phyloP scores from a whole-genome alignment of 306 rosid species.

The Gynostemma pentaphyllum region DNA sequence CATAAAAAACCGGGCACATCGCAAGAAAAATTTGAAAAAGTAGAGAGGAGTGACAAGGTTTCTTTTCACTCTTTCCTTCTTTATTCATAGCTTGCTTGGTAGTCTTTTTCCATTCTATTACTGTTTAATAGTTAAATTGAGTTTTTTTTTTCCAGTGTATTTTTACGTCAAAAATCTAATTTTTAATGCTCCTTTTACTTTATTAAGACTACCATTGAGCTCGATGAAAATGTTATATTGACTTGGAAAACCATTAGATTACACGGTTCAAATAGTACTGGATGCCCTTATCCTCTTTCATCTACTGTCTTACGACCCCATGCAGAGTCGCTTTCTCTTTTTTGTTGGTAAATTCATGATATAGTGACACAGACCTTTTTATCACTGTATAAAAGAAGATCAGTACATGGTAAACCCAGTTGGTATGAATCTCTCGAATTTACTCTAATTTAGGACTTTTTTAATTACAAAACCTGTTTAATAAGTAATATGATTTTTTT shows the following conservation, averaged over 20 bases:
- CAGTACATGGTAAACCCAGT: background rate
- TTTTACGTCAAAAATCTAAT: background rate
- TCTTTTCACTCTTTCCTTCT: slow-evolving; percentile 12
- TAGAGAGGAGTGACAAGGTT: slow-evolving; percentile 76
- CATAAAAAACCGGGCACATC: slow-evolving; percentile 40
- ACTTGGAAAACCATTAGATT: background rate
- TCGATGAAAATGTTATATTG: background rate
- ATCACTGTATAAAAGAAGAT: background rate
- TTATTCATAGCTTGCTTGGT: background rate
- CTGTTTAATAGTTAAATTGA: background rate
- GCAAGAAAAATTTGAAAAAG: slow-evolving; percentile 58
- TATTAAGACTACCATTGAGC: background rate
- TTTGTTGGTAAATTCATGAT: background rate
- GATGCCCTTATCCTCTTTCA: background rate
- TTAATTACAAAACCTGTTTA: background rate
- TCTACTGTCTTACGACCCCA: background rate
- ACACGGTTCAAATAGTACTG: background rate
- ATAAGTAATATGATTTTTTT: background rate
- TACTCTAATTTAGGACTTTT: background rate
- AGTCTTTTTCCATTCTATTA: background rate
- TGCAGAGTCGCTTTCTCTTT: background rate
- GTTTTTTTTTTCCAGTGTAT: background rate
- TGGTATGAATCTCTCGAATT: background rate
- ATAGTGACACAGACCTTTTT: background rate
- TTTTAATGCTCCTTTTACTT: background rate